Base-by-base conservation (phyloP, 345 rosid species). In the Citrus hindsii region DNA sequence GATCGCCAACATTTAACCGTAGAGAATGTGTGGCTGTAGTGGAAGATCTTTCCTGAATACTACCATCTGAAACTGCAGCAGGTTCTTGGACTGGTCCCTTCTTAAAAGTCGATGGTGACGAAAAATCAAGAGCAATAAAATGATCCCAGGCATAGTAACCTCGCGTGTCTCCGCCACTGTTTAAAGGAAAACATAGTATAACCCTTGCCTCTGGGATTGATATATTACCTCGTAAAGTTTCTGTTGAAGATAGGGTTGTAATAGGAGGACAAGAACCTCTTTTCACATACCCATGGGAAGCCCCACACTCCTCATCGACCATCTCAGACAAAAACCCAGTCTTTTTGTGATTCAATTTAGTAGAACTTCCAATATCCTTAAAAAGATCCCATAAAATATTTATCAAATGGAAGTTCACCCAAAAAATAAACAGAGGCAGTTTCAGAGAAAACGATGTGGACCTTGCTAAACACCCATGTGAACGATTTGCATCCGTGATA, bases 161-260 rank as follows among this genome's bases (percentile, higher is more conserved):
- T 24, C 77, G 79, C 66, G 42, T 58, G 78, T 60, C 92, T 76
- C 85, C 80, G 55, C 69, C 83, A 67, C 78, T 80, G 76, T 86
- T 85, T 75, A 83, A 84, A 77, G 98, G 95, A 82, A 91, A 91
- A 82, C 97, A 94, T 42, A 96, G 63, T 65, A 96, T 84, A 24
- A 87, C 73, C 83, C 98, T 92, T 66, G 95, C 97, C 81, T 84
- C 83, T 69, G 85, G 86, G 79, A 94, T 61, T 46, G 84, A 88
- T 83, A 96, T 83, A 77, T 76, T 82, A 79, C 94, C 92, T 73
- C 24, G 85, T 65, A 89, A 85, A 66, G 83, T 91, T 83, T 85
- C 88, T 62, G 75, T 74, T 28, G 91, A 79, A 40, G 92, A 81
- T 72, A 77, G 33, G 71, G 82, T 65, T 28, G 73, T 73, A 67